Base-by-base conservation (phyloP, 345 rosid species). In the Luvunga scandens region DNA sequence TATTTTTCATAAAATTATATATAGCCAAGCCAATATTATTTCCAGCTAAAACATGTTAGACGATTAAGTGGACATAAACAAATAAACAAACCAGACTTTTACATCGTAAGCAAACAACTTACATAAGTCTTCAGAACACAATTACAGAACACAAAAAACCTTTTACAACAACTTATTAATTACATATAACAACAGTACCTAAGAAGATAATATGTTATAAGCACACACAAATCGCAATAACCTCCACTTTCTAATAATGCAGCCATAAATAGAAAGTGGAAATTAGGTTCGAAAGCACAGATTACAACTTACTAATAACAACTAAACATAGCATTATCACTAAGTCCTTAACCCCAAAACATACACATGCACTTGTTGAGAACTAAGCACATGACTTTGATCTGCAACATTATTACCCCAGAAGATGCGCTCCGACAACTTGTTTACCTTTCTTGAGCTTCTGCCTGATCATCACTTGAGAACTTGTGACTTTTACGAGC, bases 401-500 rank as follows among this genome's bases (percentile, higher is more conserved):
- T 33, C 9, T 18, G 22, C 69, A 31, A 45, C 50, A 45, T 45
- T 45, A 14, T 45, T 45, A 45, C 0, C 19, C 36, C 21, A 36
- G 19, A 64, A 64, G 38, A 64, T 64, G 38, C 12, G n/a, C 68
- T 64, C 31, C 18, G 38, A 12, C 33, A 6, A 28, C 9, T 16
- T 4, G 22, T 30, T 30, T 8, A 28, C 10, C 5, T 13, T 45
- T 45, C 50, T 45, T 12, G 50, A 6, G 38, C 39, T 5, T 18
- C 8, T 30, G 42, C 71, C 12, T 53, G 57, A 1, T 53, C 50
- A 18, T 19, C 55, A n/a, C 19, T 7, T 38, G 53, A 10, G 24
- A 39, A 16, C 14, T 19, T 65, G 69, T 1, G 36, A 33, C 69
- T 36, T 18, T 34, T 61, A 76, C 75, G 78, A 6, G 95, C 90